A percentile compares a stretch with the other conserved stretches of the same genome.
Conservation (phyloP, 2,329 filamentous ascomycete species). For the Ophiostoma populinum region DNA sequence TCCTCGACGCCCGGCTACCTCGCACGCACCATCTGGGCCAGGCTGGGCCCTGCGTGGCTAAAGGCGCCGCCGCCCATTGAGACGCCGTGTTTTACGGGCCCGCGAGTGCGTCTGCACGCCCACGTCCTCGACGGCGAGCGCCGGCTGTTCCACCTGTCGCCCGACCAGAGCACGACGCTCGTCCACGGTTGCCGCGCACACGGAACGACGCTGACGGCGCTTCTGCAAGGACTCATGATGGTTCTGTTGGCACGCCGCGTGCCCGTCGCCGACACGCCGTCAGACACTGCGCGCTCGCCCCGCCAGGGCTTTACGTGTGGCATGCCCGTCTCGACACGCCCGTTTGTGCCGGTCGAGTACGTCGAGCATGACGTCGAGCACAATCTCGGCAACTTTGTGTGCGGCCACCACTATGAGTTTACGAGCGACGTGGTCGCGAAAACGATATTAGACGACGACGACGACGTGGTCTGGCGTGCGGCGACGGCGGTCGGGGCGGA, state of each 20-base stretch:
- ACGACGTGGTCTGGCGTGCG: conserved; percentile 23
- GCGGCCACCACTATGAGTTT: conserved; percentile 18
- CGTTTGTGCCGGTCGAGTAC: conserved; percentile 14
- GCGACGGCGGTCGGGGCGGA: conserved; percentile 21
- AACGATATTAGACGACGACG: conserved; percentile 1
- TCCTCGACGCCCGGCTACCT: conserved; percentile 24
- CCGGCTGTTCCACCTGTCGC: conserved; percentile 20
- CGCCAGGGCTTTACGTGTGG: conserved; percentile 20
- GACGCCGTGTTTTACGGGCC: conserved; percentile 22
- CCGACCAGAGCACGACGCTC: conserved; percentile 16
- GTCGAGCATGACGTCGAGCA: conserved; percentile 15
- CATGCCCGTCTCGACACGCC: conserved; percentile 29
- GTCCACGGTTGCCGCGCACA: conserved; percentile 24
- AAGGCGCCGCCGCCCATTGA: conserved; percentile 1
- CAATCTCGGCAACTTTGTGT: conserved; percentile 24
- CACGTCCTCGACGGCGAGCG: conserved; percentile 21
- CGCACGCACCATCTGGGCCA: conserved; percentile 21
- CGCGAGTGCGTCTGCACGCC: conserved; percentile 19
- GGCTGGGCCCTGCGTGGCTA: conserved; percentile 24
- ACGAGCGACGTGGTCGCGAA: conserved; percentile 11
- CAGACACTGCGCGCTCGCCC: no score
- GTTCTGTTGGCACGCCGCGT: conserved; percentile 23
- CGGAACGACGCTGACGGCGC: conserved; percentile 27
- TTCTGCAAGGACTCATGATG: conserved; percentile 29
- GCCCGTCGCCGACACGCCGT: conserved; percentile 16